Evolutionary conservation across 129 eudicot genomes (phyloP).

Genomic region (Chrysanthemum lavandulifolium): DNA sequence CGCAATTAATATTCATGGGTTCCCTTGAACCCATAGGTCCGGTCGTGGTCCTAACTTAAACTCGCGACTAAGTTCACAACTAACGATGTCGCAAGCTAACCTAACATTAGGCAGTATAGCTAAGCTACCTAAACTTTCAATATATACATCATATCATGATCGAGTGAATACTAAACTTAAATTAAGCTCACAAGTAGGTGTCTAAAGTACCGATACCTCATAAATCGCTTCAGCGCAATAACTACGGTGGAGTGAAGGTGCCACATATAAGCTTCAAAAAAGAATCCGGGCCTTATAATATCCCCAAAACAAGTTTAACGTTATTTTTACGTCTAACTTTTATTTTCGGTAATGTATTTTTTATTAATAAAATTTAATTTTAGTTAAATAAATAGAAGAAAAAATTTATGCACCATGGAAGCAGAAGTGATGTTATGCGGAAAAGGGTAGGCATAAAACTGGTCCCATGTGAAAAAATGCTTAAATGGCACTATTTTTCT

Average conservation of each 20-base stretch:
- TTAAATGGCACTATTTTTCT: no score
- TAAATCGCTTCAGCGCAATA: slow-evolving; percentile 62
- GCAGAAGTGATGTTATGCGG: no score
- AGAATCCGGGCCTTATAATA: slow-evolving; percentile 2
- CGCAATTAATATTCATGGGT: no score
- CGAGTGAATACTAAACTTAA: slow-evolving; percentile 47
- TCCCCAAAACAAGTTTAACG: no score
- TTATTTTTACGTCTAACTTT: no score
- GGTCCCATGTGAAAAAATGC: no score
- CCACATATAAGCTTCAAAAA: background rate
- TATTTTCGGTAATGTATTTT: slow-evolving; percentile 18
- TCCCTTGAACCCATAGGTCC: no score
- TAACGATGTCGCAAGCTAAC: slow-evolving; percentile 45
- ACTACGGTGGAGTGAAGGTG: slow-evolving; percentile 66
- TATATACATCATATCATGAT: slow-evolving; percentile 35
- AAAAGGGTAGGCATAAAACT: no score
- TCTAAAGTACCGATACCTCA: no score
- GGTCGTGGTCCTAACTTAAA: slow-evolving; percentile 39
- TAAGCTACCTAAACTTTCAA: slow-evolving; percentile 9
- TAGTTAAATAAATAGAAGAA: no score
- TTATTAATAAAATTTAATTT: no score
- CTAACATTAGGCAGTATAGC: slow-evolving; percentile 47
- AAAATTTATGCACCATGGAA: no score
- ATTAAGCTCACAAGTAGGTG: slow-evolving; percentile 62
- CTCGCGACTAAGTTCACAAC: slow-evolving; percentile 31